Evolutionary conservation across 1,139 yeast species (phyloP).

Genomic region (Debaryomyces udenii): DNA sequence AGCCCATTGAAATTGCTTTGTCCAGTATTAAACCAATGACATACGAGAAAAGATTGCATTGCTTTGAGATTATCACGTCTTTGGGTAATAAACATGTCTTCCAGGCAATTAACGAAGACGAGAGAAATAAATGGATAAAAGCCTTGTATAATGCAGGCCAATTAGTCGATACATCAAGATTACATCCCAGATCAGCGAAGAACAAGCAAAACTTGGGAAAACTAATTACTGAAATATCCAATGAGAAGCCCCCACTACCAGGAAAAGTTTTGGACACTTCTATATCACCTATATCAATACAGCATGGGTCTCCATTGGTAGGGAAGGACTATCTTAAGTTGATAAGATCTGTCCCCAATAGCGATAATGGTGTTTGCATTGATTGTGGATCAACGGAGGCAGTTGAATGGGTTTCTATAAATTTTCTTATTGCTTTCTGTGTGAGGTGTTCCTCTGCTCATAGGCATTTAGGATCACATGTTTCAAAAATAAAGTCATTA

Average conservation of each 20-base stretch:
- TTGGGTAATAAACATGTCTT: conserved; percentile 69
- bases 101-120: conserved; percentile 75
- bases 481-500: conserved; percentile 53
- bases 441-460: conserved; percentile 76
- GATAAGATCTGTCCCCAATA: conserved; percentile 50
- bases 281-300: conserved; percentile 40
- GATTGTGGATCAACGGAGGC: conserved; percentile 70
- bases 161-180: conserved; percentile 33
- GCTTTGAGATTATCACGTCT: conserved; percentile 80
- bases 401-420: conserved; percentile 90
- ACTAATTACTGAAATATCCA: conserved; percentile 16
- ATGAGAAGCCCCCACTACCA: conserved; percentile 19
- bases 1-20: conserved; percentile 74
- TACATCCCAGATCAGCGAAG: conserved; percentile 15
- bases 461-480: conserved; percentile 53
- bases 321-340: conserved; percentile 38
- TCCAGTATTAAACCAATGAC: conserved; percentile 63
- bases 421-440: conserved; percentile 72
- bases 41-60: conserved; percentile 53
- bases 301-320: conserved; percentile 26
- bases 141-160: conserved; percentile 57
- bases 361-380: conserved; percentile 69
- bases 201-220: conserved; percentile 16
- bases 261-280: conserved; percentile 25
- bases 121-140: conserved; percentile 70